phyloP scores from a whole-genome alignment of 2,329 filamentous ascomycete genomes.

The Trichophyton schoenleinii region DNA sequence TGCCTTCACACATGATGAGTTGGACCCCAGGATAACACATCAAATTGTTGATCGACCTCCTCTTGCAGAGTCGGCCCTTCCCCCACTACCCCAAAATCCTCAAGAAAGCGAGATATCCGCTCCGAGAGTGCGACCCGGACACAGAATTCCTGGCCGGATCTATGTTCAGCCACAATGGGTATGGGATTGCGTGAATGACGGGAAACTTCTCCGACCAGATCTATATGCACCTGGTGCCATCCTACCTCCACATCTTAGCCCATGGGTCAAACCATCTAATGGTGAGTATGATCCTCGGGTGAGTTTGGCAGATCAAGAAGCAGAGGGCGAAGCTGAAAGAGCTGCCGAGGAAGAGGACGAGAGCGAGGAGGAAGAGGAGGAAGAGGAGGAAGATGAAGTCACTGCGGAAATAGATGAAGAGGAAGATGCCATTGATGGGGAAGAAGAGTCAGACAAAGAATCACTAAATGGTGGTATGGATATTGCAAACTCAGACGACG shows the following conservation, averaged over 20 bases:
- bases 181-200: conserved; percentile 92
- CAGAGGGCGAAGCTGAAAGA: conserved; percentile 68
- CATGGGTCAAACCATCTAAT: conserved; percentile 78
- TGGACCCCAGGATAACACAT: conserved; percentile 81
- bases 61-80: conserved; percentile 45
- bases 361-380: conserved; percentile 35
- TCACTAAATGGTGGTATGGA: conserved; percentile 38
- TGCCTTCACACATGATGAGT: conserved; percentile 80
- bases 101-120: conserved; percentile 38
- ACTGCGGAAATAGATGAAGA: conserved; percentile 23
- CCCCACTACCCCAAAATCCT: conserved; percentile 30
- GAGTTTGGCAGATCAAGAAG: conserved; percentile 74
- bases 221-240: conserved; percentile 81
- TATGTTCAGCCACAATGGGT: conserved; percentile 98
- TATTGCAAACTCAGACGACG: conserved; percentile 35
- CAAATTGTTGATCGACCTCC: conserved; percentile 88
- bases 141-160: conserved; percentile 74
- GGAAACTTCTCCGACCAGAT: conserved; percentile 73
- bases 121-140: conserved; percentile 44
- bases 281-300: conserved; percentile 86
- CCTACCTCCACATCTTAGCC: conserved; percentile 86
- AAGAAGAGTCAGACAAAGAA: conserved; percentile 36
- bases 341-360: conserved; percentile 48
- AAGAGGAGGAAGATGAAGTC: conserved; percentile 23
- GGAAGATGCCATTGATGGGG: conserved; percentile 34